A percentile compares a stretch with the other conserved stretches of the same genome.
phyloP scores from a whole-genome alignment of 176 grass and related monocot genomes.

The barley (Hordeum vulgare) region DNA sequence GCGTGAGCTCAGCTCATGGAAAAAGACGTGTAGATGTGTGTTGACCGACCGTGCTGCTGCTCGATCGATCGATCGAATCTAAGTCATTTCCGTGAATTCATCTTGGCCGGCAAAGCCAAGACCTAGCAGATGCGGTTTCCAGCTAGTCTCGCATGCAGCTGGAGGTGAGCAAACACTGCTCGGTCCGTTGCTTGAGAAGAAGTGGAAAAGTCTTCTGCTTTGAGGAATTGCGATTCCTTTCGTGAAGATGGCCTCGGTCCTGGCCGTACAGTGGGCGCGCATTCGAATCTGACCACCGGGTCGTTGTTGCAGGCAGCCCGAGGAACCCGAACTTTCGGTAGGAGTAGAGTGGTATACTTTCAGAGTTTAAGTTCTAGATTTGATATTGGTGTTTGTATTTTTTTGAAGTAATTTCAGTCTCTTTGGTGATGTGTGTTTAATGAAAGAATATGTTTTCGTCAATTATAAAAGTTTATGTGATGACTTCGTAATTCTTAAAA shows the following conservation, averaged over 20 bases:
- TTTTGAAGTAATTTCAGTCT: too few relatives aligned
- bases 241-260: not conserved
- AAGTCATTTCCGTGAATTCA: not conserved
- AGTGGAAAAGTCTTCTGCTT: not conserved
- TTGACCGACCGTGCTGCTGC: not conserved
- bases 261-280: not conserved
- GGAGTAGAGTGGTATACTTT: too few relatives aligned
- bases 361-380: too few relatives aligned
- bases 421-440: too few relatives aligned
- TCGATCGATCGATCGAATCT: not conserved
- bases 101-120: not conserved
- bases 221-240: not conserved
- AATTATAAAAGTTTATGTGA: too few relatives aligned
- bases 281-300: not conserved
- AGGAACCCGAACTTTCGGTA: too few relatives aligned
- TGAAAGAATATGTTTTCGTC: too few relatives aligned
- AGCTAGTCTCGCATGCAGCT: not conserved
- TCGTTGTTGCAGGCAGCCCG: not conserved
- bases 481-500: too few relatives aligned
- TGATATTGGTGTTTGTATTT: too few relatives aligned
- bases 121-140: not conserved
- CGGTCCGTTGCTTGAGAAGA: not conserved
- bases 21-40: not conserved
- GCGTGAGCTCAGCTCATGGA: not conserved
- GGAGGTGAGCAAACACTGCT: too few relatives aligned